Conservation (phyloP, 805 yeast species). For the Saccharomycopsis fibuligera region DNA sequence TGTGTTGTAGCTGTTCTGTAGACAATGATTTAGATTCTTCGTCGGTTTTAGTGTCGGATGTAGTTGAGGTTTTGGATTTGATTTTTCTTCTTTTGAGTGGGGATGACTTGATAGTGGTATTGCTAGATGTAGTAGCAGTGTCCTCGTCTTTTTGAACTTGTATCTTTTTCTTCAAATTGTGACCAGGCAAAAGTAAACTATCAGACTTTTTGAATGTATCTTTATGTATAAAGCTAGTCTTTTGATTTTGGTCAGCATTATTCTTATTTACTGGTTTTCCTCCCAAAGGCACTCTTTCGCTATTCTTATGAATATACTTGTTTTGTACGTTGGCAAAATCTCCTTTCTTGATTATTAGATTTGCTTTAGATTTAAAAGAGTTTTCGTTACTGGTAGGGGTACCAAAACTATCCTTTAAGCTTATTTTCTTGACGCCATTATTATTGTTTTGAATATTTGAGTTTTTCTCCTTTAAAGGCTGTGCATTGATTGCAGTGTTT, state of each 20-base stretch:
- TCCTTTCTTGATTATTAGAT: not conserved
- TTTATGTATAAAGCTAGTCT: not conserved
- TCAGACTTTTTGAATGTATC: constrained; percentile 13
- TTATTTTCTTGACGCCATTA: constrained; percentile 2
- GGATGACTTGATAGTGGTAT: not conserved
- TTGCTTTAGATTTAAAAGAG: not conserved
- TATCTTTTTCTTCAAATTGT: constrained; percentile 16
- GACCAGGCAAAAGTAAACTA: constrained; percentile 11
- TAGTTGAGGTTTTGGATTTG: not conserved
- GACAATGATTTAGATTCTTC: not conserved
- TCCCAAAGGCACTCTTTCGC: constrained; percentile 14
- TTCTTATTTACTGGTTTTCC: constrained; percentile 12
- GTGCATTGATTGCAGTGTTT: not conserved
- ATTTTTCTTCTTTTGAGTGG: constrained; percentile 10
- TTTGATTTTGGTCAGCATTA: not conserved
- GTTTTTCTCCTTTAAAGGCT: not conserved
- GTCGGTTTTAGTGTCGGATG: no score
- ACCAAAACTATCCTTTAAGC: constrained; percentile 6
- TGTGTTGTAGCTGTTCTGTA: not conserved
- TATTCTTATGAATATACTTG: not conserved
- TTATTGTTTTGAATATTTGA: not conserved
- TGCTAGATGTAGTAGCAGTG: constrained; percentile 2
- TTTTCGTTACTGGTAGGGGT: constrained; percentile 1
- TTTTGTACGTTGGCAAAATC: not conserved
- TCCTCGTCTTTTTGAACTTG: constrained; percentile 17